phyloP scores from a whole-genome alignment of 768 basidiomycete species.

The Russula sp. region DNA sequence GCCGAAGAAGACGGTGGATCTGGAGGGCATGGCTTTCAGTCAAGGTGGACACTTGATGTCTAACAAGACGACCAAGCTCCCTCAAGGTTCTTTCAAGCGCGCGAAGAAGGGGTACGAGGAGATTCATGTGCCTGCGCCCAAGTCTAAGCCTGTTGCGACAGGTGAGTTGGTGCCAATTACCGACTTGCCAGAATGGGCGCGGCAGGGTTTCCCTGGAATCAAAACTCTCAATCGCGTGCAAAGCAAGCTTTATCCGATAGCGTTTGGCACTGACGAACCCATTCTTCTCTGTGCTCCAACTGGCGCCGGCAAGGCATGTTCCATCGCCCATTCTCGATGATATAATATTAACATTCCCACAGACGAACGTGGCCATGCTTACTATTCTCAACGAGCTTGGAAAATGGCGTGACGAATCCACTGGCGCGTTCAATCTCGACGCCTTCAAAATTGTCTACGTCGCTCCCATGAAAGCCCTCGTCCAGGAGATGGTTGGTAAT shows the following conservation, averaged over 20 bases:
- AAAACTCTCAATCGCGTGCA: slow-evolving; percentile 85
- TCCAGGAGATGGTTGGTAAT: slow-evolving; percentile 98
- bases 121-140: slow-evolving; percentile 93
- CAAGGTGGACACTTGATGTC: slow-evolving; percentile 98
- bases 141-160: slow-evolving; percentile 57
- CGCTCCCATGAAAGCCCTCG: slow-evolving; percentile 98
- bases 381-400: slow-evolving; percentile 86
- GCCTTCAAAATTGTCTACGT: slow-evolving; percentile 97
- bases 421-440: slow-evolving; percentile 76
- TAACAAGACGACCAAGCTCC: slow-evolving; percentile 97
- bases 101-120: slow-evolving; percentile 96
- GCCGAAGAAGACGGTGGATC: slow-evolving; percentile 79
- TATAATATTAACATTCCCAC: slow-evolving; percentile 24
- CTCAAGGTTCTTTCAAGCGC: slow-evolving; percentile 96
- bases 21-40: slow-evolving; percentile 92
- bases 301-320: slow-evolving; percentile 90
- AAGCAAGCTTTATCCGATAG: slow-evolving; percentile 86
- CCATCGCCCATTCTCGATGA: background rate
- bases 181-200: slow-evolving; percentile 79
- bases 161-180: slow-evolving; percentile 69
- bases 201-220: slow-evolving; percentile 75
- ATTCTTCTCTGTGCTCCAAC: slow-evolving; percentile 96
- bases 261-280: slow-evolving; percentile 93
- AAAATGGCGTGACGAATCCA: slow-evolving; percentile 79
- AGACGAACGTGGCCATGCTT: slow-evolving; percentile 98